Conservation (phyloP, 2,329 filamentous ascomycete genomes). For the Hymenoscyphus albidus region DNA sequence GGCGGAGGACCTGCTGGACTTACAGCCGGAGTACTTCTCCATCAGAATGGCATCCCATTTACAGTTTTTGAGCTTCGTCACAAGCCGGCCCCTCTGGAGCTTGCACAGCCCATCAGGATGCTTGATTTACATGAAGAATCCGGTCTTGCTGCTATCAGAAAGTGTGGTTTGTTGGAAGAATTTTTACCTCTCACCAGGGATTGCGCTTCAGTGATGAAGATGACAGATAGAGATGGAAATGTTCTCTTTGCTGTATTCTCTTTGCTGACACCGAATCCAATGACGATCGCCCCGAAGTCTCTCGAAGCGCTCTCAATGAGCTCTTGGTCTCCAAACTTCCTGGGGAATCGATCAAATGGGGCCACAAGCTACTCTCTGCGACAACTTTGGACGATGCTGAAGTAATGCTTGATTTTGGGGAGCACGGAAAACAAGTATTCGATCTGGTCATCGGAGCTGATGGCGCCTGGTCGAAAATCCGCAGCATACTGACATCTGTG, state of each 20-base stretch:
- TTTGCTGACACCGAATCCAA: neutral
- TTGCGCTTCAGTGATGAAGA: slow-evolving; percentile 31
- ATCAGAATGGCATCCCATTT: slow-evolving; percentile 6
- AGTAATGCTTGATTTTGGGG: neutral
- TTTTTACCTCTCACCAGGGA: slow-evolving; percentile 38
- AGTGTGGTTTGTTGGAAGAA: slow-evolving; percentile 42
- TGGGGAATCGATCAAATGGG: slow-evolving; percentile 37
- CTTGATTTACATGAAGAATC: slow-evolving; percentile 48
- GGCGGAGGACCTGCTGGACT: slow-evolving; percentile 21
- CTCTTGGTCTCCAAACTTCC: slow-evolving; percentile 13
- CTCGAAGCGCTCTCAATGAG: slow-evolving; percentile 15
- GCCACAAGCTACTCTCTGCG: slow-evolving; percentile 34
- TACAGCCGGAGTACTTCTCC: slow-evolving; percentile 15
- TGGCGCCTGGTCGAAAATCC: slow-evolving; percentile 41
- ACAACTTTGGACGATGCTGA: neutral
- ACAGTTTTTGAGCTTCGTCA: slow-evolving; percentile 25
- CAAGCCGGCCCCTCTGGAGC: neutral
- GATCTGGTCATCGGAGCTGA: slow-evolving; percentile 41
- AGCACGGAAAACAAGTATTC: slow-evolving; percentile 22
- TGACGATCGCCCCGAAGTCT: slow-evolving; percentile 12
- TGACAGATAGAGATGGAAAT: slow-evolving; percentile 37
- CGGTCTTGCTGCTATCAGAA: slow-evolving; percentile 44
- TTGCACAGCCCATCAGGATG: slow-evolving; percentile 35
- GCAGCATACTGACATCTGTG: slow-evolving; percentile 32
- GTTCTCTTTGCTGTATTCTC: neutral